Evolutionary conservation across 108 stramenopile genomes (phyloP).

Genomic region (Seminavis robusta): DNA sequence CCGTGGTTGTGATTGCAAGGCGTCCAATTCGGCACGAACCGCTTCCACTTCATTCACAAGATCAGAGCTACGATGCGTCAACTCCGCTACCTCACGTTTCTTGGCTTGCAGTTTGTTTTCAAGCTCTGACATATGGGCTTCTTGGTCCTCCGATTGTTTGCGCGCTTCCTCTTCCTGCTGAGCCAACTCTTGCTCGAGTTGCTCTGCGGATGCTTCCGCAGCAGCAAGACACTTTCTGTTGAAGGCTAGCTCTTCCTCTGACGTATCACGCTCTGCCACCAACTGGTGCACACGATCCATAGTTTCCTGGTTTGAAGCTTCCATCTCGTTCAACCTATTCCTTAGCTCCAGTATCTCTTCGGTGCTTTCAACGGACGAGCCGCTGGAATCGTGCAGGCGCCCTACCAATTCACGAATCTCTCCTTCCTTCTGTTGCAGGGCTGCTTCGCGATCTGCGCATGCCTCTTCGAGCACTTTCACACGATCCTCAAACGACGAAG

Average conservation of each 20-base stretch:
- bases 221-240: too few relatives aligned
- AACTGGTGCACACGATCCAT: not conserved
- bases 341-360: conserved; percentile 20
- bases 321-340: conserved; percentile 6
- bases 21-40: not conserved
- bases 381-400: conserved; percentile 9
- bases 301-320: not conserved
- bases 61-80: not conserved
- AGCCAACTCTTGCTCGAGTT: too few relatives aligned
- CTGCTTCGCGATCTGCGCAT: conserved; percentile 6
- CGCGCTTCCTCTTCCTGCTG: not conserved
- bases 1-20: not conserved
- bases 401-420: conserved; percentile 10
- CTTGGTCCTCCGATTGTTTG: not conserved
- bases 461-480: conserved; percentile 3
- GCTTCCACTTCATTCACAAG: not conserved
- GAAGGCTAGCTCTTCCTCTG: too few relatives aligned
- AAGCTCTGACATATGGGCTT: conserved; percentile 10
- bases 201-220: too few relatives aligned
- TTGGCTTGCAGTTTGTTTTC: conserved; percentile 5
- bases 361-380: conserved; percentile 7
- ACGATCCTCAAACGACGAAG: not conserved
- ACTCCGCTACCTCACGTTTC: not conserved
- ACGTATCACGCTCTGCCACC: too few relatives aligned
- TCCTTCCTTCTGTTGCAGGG: conserved; percentile 24